Conservation (phyloP, 176 grass and related monocot genomes). For the Phoenix roebelenii region DNA sequence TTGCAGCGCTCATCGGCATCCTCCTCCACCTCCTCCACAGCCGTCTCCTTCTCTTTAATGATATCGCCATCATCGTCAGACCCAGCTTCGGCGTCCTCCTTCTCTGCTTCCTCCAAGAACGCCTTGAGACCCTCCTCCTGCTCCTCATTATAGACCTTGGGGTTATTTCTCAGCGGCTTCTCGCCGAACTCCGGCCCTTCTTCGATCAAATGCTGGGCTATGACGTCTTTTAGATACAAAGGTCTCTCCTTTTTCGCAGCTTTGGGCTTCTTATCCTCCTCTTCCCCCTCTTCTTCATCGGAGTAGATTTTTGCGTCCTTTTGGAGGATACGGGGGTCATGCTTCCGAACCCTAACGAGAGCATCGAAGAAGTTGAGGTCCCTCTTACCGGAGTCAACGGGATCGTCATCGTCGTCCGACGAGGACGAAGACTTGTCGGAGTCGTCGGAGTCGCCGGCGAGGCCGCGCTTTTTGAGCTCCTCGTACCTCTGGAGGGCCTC, state of each 20-base stretch:
- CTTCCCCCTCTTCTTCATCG: conserved; percentile 20
- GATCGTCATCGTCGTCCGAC: conserved; percentile 11
- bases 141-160: conserved; percentile 57
- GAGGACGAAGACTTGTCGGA: conserved; percentile 16
- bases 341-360: conserved; percentile 54
- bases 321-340: conserved; percentile 50
- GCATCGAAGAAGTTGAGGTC: conserved; percentile 51
- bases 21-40: conserved; percentile 13
- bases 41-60: conserved; percentile 41
- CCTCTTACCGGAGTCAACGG: conserved; percentile 23
- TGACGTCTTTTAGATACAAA: conserved; percentile 84
- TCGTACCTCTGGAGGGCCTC: conserved; percentile 50
- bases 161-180: conserved; percentile 38
- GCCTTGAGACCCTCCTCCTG: conserved; percentile 60
- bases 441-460: conserved; percentile 12
- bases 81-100: conserved; percentile 26
- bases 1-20: conserved; percentile 37
- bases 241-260: conserved; percentile 63
- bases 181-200: conserved; percentile 61
- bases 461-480: conserved; percentile 54
- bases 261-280: conserved; percentile 13
- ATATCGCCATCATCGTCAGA: conserved; percentile 35
- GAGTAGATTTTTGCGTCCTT: conserved; percentile 47
- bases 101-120: conserved; percentile 56
- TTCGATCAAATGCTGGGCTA: conserved; percentile 66